Conservation (phyloP, 2,329 filamentous ascomycete species). For the Phoma sp. region DNA sequence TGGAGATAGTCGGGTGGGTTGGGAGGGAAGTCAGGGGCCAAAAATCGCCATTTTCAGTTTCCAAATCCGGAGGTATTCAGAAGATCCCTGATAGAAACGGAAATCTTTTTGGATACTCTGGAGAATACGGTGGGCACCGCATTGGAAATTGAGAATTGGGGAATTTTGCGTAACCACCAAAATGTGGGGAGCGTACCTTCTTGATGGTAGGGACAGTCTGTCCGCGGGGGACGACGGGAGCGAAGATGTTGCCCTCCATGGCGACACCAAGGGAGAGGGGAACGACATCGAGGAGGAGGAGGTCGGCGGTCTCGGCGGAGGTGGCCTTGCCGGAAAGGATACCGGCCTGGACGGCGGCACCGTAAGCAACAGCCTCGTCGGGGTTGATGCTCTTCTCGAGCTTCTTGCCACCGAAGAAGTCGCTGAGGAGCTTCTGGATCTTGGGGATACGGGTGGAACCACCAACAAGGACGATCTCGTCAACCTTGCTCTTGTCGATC, state of each 20-base stretch:
- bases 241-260: conserved; percentile 99
- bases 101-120: no score
- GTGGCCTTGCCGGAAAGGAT: conserved; percentile 98
- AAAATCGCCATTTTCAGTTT: neutral
- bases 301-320: conserved; percentile 90
- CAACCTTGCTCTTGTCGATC: conserved; percentile 88
- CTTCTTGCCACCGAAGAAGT: conserved; percentile 99
- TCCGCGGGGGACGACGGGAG: conserved; percentile 77
- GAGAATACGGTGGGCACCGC: no score
- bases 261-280: conserved; percentile 97
- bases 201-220: conserved; percentile 65
- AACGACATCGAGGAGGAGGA: conserved; percentile 94
- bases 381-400: conserved; percentile 99
- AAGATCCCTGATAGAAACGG: no score
- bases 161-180: no score
- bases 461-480: conserved; percentile 99
- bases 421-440: conserved; percentile 98
- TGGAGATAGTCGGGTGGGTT: neutral
- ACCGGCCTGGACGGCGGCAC: conserved; percentile 97
- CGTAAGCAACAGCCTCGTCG: conserved; percentile 98
- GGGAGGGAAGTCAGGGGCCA: neutral
- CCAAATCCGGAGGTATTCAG: neutral
- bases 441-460: conserved; percentile 98
- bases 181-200: neutral
- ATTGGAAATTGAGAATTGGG: no score